These are phyloP conservation scores for Ganoderma sinense DNA, from an alignment of 1,284 basidiomycete genomes.

Conservation along the genomic window DNA sequence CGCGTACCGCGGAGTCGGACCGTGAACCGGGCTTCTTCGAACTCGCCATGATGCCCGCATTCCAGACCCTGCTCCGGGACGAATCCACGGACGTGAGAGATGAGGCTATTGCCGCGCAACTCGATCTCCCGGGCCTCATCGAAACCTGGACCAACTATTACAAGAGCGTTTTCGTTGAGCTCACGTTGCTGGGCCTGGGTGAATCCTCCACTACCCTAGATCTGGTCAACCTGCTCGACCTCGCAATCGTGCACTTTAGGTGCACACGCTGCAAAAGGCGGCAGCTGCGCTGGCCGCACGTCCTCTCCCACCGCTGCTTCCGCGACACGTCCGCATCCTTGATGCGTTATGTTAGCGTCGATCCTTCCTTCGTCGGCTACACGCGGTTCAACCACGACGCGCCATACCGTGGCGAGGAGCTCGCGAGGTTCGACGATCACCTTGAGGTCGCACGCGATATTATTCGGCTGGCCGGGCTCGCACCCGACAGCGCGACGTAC, in stretches of 20 bases:
- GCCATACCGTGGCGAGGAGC: neutral
- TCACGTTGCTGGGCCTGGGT: neutral
- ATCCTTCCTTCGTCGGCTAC: neutral
- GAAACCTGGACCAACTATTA: neutral
- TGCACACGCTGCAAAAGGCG: constrained; percentile 12
- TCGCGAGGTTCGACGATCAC: neutral
- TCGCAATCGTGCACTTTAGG: constrained; percentile 11
- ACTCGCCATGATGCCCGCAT: neutral
- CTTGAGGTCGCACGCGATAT: neutral
- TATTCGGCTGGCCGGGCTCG: neutral
- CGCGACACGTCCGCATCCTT: neutral
- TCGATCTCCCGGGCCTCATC: neutral
- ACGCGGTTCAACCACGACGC: neutral
- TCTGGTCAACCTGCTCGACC: neutral
- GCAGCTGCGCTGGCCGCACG: constrained; percentile 16
- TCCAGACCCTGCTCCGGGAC: neutral
- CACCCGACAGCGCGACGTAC: neutral
- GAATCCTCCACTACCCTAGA: neutral
- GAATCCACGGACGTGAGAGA: neutral
- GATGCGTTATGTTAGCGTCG: too few species aligned
- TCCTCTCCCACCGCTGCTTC: constrained; percentile 17
- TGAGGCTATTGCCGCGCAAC: too few species aligned
- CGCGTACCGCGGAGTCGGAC: neutral
- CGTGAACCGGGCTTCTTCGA: neutral
- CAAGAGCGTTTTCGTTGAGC: neutral